Evolutionary conservation across 192 early-diverging fungal species (phyloP), one percentile per base, ranked within the genome.

Genomic region (Ramicandelaber brevisporus): DNA sequence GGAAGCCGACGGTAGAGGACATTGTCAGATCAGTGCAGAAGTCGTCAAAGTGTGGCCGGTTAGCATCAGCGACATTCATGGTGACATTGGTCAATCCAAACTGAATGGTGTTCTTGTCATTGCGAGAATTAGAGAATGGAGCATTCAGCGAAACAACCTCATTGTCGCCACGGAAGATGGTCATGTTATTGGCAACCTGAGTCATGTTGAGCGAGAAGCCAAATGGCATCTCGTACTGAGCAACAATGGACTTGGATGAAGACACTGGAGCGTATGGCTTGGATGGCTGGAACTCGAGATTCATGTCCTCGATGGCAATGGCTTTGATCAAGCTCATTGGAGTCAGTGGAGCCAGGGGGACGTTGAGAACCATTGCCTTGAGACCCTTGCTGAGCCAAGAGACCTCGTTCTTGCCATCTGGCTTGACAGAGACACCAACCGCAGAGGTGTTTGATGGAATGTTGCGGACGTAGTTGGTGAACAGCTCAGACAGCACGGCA

Each of bases 201-300:
- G 30, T 46, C 28, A 17, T 39, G 17, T 40, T 53, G 40, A 30
- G 44, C 24, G 27, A 43, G 34, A 72, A 72, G 23, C 59, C 60
- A 25, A 72, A 72, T 11, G 68, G 68, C 36, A 72, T 63, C 21
- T 50, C 28, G 37, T 61, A 61, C 3, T 33, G 43, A 14, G 61
- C 61, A 10, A 39, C 36, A 11, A 70, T 56, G 11, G 34, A 31
- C 18, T 52, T 40, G 18, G 61, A 50, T 29, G 41, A 38, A 13
- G 53, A 44, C 24, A 44, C 11, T 26, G 67, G 67, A 26, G 45
- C 27, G 25, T 70, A 70, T 15, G 55, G 41, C 38, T 42, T 48
- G 3, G 39, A 20, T 10, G 36, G 26, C 22, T 36, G 46, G 31
- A 66, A 70, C 15, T 42, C 43, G 30, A 70, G 45, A 29, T 57